These are phyloP conservation scores for Rubia peregrina DNA, from an alignment of 305 asterid species.

Conservation along the genomic window DNA sequence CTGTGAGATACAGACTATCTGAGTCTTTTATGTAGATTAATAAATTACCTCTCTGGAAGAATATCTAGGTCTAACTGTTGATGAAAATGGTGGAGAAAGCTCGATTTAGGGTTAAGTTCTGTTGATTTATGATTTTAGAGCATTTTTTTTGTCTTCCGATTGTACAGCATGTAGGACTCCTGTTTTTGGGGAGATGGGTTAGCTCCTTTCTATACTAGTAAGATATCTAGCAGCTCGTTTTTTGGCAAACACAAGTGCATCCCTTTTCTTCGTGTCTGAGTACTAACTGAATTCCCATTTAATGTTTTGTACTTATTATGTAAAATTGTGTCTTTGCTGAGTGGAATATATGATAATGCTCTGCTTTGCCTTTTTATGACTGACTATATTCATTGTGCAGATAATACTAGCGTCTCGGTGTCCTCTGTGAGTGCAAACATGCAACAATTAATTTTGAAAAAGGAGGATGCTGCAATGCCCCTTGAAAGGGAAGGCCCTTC, in stretches of 20 bases:
- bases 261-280: background rate
- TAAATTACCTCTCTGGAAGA: background rate
- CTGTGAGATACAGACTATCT: background rate
- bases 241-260: background rate
- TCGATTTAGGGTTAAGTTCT: background rate
- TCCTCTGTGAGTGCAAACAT: conserved; percentile 57
- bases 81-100: background rate
- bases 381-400: conserved; percentile 42
- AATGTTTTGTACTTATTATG: background rate
- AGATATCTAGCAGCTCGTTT: background rate
- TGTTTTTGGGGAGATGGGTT: background rate
- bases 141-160: background rate
- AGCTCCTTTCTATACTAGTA: background rate
- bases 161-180: background rate
- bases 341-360: background rate
- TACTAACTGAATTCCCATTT: background rate
- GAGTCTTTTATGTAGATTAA: background rate
- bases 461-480: conserved; percentile 41
- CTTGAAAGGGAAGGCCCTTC: conserved; percentile 54
- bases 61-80: background rate
- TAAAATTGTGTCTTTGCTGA: background rate
- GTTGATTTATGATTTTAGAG: background rate
- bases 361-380: background rate
- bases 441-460: conserved; percentile 54
- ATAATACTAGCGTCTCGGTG: conserved; percentile 43